Evolutionary conservation across 495 filamentous ascomycete species (phyloP).

Genomic region (Penicilliopsis zonata): DNA sequence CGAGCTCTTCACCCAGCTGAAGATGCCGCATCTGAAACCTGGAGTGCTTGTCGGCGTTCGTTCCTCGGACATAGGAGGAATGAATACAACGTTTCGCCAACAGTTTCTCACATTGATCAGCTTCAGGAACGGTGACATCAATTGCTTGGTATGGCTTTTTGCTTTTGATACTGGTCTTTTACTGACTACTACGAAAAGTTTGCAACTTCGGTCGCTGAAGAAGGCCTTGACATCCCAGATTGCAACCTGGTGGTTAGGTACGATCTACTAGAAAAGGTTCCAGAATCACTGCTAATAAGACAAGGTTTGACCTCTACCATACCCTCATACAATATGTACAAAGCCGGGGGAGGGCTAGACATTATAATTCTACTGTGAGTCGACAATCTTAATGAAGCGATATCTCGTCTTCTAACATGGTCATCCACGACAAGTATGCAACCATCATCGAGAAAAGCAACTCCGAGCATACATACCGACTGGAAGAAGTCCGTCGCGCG

Average conservation of each 20-base stretch:
- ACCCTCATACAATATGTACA: slow-evolving; percentile 96
- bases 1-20: slow-evolving; percentile 48
- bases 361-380: slow-evolving; percentile 46
- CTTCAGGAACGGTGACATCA: slow-evolving; percentile 70
- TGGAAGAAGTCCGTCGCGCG: slow-evolving; percentile 44
- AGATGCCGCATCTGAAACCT: slow-evolving; percentile 46
- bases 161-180: no score
- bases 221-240: slow-evolving; percentile 91
- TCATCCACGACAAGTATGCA: slow-evolving; percentile 51
- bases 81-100: slow-evolving; percentile 53
- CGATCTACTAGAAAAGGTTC: background rate
- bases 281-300: slow-evolving; percentile 1
- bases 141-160: slow-evolving; percentile 50
- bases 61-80: slow-evolving; percentile 33
- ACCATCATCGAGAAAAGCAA: slow-evolving; percentile 72
- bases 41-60: slow-evolving; percentile 55
- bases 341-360: slow-evolving; percentile 81
- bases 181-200: slow-evolving; percentile 38
- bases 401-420: background rate
- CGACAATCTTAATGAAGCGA: background rate
- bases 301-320: slow-evolving; percentile 75
- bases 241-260: slow-evolving; percentile 78
- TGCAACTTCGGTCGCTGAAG: slow-evolving; percentile 85
- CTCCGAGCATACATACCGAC: slow-evolving; percentile 35
- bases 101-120: slow-evolving; percentile 66